Evolutionary conservation across 2,329 filamentous ascomycete species (phyloP), one percentile per base, ranked within the genome.

Genomic region (Verticillium dahliae): DNA sequence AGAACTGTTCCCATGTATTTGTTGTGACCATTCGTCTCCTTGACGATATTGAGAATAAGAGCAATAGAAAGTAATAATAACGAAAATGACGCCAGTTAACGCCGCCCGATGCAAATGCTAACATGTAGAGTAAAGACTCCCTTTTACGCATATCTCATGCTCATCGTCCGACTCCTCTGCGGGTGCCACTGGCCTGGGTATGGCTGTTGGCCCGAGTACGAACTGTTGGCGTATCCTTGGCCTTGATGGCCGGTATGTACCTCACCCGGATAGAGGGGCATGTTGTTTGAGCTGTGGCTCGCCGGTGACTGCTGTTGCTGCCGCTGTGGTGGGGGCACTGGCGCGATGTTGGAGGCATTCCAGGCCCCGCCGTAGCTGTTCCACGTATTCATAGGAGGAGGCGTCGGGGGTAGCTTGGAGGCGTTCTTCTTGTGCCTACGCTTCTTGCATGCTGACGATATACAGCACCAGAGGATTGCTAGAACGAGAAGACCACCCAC

Each of bases 401-500:
- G 63, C 6, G 63, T 65, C 10, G 65, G 63, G 22, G 67, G 65
- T 38, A 66, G 66, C 62, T 71, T 73, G 38, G 67, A 62, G 37
- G 63, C 62, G 45, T 52, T 52, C 56, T 64, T 69, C 63, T 64
- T 68, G 52, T 66, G 67, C 54, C 67, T 66, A 31, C 69, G 68
- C 38, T 64, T 65, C 52, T 70, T 69, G 59, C 72, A 70, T 50
- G 78, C 73, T 41, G 80, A 75, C 45, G 81, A 77, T 68, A 80
- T 86, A 55, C 83, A 83, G 75, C 92, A 97, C 70, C 82, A 83
- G 11, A 88, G 66, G 58, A 97, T 77, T 38, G 83, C 80, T 56
- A 97, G 72, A 18, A 96, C 70, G 6, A 96, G 69, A 6, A 97
- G 78, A 6, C 83, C 85, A 57, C 92, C 94, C 15, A 96, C 79